Evolutionary conservation across 352 stramenopile genomes (phyloP).

Genomic region (Phytophthora cactorum): DNA sequence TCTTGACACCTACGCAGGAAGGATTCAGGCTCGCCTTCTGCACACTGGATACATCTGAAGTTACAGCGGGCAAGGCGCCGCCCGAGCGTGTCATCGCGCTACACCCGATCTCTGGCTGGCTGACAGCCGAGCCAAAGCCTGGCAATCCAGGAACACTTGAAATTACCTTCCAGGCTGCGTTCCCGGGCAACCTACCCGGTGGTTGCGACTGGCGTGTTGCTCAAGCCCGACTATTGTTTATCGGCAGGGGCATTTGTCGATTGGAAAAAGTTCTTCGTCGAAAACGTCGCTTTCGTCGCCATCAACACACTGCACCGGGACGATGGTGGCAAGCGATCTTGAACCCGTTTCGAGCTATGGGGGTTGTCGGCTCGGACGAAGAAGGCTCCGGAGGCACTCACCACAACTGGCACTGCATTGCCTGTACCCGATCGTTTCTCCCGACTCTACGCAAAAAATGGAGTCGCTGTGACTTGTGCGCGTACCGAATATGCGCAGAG

Average conservation of each 20-base stretch:
- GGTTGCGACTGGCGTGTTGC: conserved; percentile 27
- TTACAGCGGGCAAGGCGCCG: conserved; percentile 38
- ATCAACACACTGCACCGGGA: conserved; percentile 15
- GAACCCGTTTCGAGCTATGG: conserved; percentile 27
- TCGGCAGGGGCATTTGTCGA: conserved; percentile 35
- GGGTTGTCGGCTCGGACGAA: conserved; percentile 14
- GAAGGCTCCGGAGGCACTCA: conserved; percentile 19
- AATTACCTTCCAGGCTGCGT: conserved; percentile 41
- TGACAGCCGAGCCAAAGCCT: conserved; percentile 28
- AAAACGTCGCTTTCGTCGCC: conserved; percentile 19
- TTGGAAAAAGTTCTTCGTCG: conserved; percentile 40
- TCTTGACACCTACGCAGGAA: conserved; percentile 26
- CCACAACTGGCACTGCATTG: conserved; percentile 49
- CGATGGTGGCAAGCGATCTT: conserved; percentile 29
- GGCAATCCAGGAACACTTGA: conserved; percentile 19
- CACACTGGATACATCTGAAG: conserved; percentile 31
- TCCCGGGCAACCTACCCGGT: conserved; percentile 21
- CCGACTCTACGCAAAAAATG: conserved; percentile 29
- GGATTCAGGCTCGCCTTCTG: conserved; percentile 38
- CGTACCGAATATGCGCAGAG: conserved; percentile 42
- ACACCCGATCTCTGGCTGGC: conserved; percentile 41
- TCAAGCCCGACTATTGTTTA: conserved; percentile 27
- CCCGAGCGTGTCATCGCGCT: conserved; percentile 36
- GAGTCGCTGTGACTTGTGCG: conserved; percentile 47
- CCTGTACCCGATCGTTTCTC: conserved; percentile 38